Base-by-base conservation (phyloP, 2,329 filamentous ascomycete species). In the Tolypocladium amazonense region DNA sequence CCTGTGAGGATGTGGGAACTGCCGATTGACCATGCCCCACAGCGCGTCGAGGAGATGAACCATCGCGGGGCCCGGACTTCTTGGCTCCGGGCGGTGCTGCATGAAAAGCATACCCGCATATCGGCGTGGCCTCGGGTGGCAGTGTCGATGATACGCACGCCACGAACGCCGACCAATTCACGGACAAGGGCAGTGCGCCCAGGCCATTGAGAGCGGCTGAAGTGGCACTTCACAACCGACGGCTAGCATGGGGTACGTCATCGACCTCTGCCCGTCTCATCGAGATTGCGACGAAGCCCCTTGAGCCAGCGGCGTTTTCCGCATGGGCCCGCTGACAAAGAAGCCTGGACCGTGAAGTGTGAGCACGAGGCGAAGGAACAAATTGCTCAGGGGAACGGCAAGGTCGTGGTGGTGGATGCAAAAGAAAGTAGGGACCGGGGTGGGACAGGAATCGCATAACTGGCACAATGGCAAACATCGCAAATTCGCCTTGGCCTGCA, bases 231-330 rank as follows among this genome's bases (percentile, higher is more conserved):
- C 23, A 3, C 45, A 27, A 9, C 9, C 37, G 37, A 38, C 8
- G n/a, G 15, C 25, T 4, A 27, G 47, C 25, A 20, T 30, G 55
- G 58, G 58, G 39, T 61, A 58, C 60, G 60, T 61, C 60, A 60
- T 58, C 41, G 47, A 39, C 55, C 53, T 15, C 23, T 54, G 56
- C 14, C 8, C 54, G 57, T 54, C 47, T 59, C 57, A 45, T 60
- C 56, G 41, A 58, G 37, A 58, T 58, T 58, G 50, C 47, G 47
- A 27, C 27, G 23, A 33, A 15, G 39, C 8, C 41, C 56, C 41
- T 27, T 37, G 41, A 25, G 6, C 15, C 15, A 12, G 27, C 47
- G 47, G 47, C 47, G 27, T 33, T n/a, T 30, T 20, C 23, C 43
- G 11, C 23, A 23, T 18, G 7, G 30, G 47, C 8, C 9, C 47